Percentiles rank a stretch among this genome's conserved stretches.
Evolutionary conservation across 2,329 filamentous ascomycete genomes (phyloP).

Genomic region (Sarocladiaceae sp.): DNA sequence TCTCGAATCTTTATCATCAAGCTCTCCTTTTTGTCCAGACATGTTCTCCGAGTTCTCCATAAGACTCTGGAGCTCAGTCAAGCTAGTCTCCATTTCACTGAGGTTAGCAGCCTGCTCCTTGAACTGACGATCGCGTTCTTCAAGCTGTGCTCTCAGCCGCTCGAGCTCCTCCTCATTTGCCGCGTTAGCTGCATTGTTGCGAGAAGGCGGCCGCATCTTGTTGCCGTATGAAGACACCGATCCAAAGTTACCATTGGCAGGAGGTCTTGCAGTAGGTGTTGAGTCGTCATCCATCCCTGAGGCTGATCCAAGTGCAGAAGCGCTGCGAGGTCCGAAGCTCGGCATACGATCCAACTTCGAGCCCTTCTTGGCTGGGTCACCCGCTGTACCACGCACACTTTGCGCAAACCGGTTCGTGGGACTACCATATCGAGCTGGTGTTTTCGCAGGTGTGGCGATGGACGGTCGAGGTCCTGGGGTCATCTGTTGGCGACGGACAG

Average conservation of each 20-base stretch:
- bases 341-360: conserved; percentile 44
- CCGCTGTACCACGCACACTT: conserved; percentile 57
- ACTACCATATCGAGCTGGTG: conserved; percentile 30
- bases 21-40: conserved; percentile 36
- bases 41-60: conserved; percentile 55
- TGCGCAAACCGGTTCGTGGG: conserved; percentile 58
- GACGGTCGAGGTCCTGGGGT: conserved; percentile 56
- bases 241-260: conserved; percentile 46
- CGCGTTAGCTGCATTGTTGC: conserved; percentile 35
- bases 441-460: conserved; percentile 45
- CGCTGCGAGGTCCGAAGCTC: conserved; percentile 53
- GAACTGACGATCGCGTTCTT: conserved; percentile 83
- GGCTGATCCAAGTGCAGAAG: conserved; percentile 52
- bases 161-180: conserved; percentile 68
- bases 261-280: conserved; percentile 46
- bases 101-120: conserved; percentile 80
- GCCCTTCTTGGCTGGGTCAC: conserved; percentile 57
- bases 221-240: conserved; percentile 52
- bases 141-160: conserved; percentile 66
- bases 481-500: conserved; percentile 64
- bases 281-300: conserved; percentile 54
- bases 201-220: conserved; percentile 49
- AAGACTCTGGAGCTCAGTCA: conserved; percentile 71
- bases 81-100: conserved; percentile 82
- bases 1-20: conserved; percentile 67